Evolutionary conservation across 371 early-diverging fungal species (phyloP).

Genomic region (Vairimorpha necatrix): DNA sequence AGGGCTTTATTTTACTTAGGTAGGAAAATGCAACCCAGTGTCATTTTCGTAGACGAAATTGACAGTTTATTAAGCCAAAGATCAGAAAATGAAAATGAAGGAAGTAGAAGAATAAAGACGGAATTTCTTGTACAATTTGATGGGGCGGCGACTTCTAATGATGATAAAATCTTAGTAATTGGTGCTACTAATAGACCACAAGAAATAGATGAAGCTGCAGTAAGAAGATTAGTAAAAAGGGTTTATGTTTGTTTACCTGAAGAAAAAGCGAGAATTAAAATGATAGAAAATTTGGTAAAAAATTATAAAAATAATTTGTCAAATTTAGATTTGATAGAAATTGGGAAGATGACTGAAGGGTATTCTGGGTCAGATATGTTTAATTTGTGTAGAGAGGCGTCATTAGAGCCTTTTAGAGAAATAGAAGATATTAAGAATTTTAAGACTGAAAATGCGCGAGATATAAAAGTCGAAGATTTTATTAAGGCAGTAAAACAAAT

Average conservation of each 20-base stretch:
- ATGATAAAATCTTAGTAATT: conserved; percentile 74
- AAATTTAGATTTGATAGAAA: conserved; percentile 67
- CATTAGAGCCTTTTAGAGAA: conserved; percentile 69
- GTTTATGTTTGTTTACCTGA: conserved; percentile 79
- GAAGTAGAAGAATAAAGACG: conserved; percentile 77
- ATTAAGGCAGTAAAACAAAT: conserved; percentile 72
- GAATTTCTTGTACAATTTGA: conserved; percentile 76
- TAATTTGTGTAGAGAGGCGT: conserved; percentile 87
- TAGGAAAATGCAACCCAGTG: conserved; percentile 74
- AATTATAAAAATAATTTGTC: conserved; percentile 65
- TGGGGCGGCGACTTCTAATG: conserved; percentile 70
- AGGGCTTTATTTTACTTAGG: conserved; percentile 83
- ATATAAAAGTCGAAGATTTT: conserved; percentile 71
- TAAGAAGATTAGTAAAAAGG: conserved; percentile 72
- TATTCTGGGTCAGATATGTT: conserved; percentile 96
- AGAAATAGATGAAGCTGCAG: conserved; percentile 80
- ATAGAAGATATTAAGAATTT: conserved; percentile 67
- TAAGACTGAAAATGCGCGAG: conserved; percentile 69
- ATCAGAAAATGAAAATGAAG: conserved; percentile 79
- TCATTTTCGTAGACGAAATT: conserved; percentile 80
- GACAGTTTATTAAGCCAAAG: conserved; percentile 81
- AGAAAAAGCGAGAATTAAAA: conserved; percentile 67
- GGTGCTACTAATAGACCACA: conserved; percentile 74
- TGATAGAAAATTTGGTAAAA: conserved; percentile 69
- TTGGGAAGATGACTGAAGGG: conserved; percentile 68